These are phyloP conservation scores for Penicillium sp. DNA, from an alignment of 2,329 filamentous ascomycete species.

Conservation along the genomic window DNA sequence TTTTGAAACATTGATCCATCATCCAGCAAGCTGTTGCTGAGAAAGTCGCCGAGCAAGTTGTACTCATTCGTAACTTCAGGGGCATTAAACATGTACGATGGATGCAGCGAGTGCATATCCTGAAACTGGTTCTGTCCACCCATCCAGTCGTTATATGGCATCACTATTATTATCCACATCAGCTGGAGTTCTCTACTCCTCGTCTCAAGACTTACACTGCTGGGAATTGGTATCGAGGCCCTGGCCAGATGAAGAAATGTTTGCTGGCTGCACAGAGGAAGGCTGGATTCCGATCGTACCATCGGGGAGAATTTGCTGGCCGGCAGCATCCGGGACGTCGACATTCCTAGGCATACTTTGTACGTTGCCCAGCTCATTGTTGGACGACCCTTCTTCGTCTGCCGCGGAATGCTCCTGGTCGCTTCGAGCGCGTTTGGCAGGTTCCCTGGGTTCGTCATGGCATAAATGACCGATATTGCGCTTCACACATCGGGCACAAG, in stretches of 20 bases:
- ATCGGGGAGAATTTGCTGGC: constrained; percentile 44
- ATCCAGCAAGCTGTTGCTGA: constrained; percentile 87
- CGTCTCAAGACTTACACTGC: constrained; percentile 63
- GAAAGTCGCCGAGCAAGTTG: constrained; percentile 92
- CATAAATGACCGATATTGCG: constrained; percentile 98
- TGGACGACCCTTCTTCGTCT: constrained; percentile 58
- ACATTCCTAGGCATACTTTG: constrained; percentile 54
- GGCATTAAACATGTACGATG: constrained; percentile 91
- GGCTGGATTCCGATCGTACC: constrained; percentile 51
- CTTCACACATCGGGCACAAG: constrained; percentile 96
- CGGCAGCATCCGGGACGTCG: constrained; percentile 58
- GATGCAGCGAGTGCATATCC: constrained; percentile 92
- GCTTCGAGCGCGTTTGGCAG: constrained; percentile 82
- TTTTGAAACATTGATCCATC: constrained; percentile 69
- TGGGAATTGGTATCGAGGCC: constrained; percentile 65
- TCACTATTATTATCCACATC: constrained; percentile 54
- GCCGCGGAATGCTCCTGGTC: constrained; percentile 57
- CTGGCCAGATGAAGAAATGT: constrained; percentile 66
- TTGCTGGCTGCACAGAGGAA: constrained; percentile 66
- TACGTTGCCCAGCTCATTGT: constrained; percentile 45
- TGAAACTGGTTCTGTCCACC: constrained; percentile 78
- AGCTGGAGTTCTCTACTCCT: constrained; percentile 15
- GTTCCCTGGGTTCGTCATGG: constrained; percentile 93
- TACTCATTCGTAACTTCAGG: constrained; percentile 96
- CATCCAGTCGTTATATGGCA: constrained; percentile 83